A percentile compares a stretch with the other conserved stretches of the same genome.
Conservation (phyloP, 2,329 filamentous ascomycete species). For the Neofusicoccum parvum region DNA sequence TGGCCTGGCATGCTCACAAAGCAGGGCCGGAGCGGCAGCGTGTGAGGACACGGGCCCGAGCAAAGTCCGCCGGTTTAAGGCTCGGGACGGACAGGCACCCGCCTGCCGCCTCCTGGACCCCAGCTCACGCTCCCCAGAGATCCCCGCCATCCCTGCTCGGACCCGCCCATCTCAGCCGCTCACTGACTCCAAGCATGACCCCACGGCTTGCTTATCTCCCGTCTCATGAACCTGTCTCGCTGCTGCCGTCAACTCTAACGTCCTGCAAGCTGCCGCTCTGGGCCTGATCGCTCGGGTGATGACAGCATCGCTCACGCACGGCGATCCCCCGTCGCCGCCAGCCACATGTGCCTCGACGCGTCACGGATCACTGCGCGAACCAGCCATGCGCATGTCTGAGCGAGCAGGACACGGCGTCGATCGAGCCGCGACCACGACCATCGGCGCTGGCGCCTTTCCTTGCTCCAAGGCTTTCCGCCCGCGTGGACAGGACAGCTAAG, state of each 20-base stretch:
- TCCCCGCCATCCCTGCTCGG: not conserved
- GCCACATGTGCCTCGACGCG: not conserved
- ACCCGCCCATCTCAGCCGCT: not conserved
- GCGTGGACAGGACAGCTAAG: not conserved
- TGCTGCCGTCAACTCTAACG: not conserved
- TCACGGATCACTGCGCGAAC: not conserved
- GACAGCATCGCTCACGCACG: not conserved
- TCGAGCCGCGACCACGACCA: not conserved
- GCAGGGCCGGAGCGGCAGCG: not conserved
- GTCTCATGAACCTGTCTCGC: not conserved
- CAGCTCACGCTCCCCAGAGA: not conserved
- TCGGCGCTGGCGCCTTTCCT: not conserved
- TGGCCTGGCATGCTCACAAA: not conserved
- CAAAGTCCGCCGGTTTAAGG: not conserved
- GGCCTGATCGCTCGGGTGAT: not conserved
- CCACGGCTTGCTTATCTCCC: not conserved
- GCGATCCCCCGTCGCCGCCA: not conserved
- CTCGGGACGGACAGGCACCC: not conserved
- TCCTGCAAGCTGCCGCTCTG: not conserved
- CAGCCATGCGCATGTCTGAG: not conserved
- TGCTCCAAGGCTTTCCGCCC: not conserved
- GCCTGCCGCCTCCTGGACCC: not conserved
- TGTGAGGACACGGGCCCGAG: not conserved
- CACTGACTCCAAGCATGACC: not conserved
- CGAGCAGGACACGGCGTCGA: not conserved